Percentiles rank a stretch among this genome's conserved stretches.
Evolutionary conservation across 768 basidiomycete species (phyloP).

Genomic region (Russula lepida): DNA sequence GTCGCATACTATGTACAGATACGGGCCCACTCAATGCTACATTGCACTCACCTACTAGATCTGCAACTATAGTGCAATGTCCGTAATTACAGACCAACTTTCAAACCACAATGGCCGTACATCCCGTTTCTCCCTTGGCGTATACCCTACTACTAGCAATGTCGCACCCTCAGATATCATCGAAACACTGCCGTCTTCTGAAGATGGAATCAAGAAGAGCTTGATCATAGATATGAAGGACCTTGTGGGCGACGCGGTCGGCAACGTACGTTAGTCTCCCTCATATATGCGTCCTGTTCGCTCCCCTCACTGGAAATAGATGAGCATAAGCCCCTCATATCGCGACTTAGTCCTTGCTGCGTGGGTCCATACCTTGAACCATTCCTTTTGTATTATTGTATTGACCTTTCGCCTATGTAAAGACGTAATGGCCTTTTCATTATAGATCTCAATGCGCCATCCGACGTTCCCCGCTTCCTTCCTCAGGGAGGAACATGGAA

Average conservation of each 20-base stretch:
- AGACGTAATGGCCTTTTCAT: conserved; percentile 89
- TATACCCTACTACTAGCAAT: neutral
- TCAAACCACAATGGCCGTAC: neutral
- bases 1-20: neutral
- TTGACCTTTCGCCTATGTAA: neutral
- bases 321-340: conserved; percentile 85
- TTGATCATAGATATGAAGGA: conserved; percentile 74
- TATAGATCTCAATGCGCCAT: conserved; percentile 83
- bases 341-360: conserved; percentile 88
- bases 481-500: conserved; percentile 97
- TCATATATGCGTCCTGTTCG: conserved; percentile 13
- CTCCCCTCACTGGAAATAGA: conserved; percentile 35
- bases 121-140: neutral
- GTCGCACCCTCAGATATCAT: neutral
- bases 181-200: conserved; percentile 28
- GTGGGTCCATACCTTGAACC: conserved; percentile 35
- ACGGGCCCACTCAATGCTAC: neutral
- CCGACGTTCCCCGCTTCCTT: conserved; percentile 84
- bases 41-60: neutral
- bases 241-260: conserved; percentile 73
- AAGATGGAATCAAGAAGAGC: conserved; percentile 52
- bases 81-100: neutral
- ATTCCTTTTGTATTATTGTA: neutral
- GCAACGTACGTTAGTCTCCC: conserved; percentile 60
- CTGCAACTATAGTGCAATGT: neutral